Percentiles rank a stretch among this genome's conserved stretches.
phyloP scores from a whole-genome alignment of 768 basidiomycete species.

The Boletus vinaceobasis region DNA sequence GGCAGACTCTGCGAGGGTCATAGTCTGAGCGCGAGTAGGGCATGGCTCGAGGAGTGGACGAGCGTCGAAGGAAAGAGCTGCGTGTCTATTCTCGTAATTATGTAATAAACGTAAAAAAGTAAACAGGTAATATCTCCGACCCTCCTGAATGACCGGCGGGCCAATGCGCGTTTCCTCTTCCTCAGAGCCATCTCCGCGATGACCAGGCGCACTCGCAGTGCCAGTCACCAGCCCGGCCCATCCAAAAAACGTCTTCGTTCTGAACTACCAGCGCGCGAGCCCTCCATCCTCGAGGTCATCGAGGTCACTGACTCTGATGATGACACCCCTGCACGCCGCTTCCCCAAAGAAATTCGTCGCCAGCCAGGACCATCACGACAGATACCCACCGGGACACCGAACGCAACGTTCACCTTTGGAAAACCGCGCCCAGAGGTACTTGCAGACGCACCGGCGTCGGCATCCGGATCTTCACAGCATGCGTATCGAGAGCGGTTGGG shows the following conservation, averaged over 20 bases:
- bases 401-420: slow-evolving; percentile 5
- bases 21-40: slow-evolving; percentile 71
- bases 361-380: slow-evolving; percentile 2
- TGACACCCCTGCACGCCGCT: slow-evolving; percentile 22
- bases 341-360: not conserved
- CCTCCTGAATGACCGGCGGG: not conserved
- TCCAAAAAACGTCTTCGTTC: slow-evolving; percentile 14
- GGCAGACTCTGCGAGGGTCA: slow-evolving; percentile 83
- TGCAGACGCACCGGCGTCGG: slow-evolving; percentile 1
- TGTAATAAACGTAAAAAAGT: slow-evolving; percentile 9
- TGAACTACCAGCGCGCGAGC: not conserved
- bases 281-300: slow-evolving; percentile 35
- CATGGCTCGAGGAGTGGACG: slow-evolving; percentile 4
- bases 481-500: not conserved
- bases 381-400: slow-evolving; percentile 4
- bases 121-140: not conserved
- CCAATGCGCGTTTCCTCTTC: slow-evolving; percentile 29
- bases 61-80: not conserved
- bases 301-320: slow-evolving; percentile 53
- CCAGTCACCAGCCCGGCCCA: slow-evolving; percentile 19
- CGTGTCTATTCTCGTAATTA: slow-evolving; percentile 6
- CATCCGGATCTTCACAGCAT: slow-evolving; percentile 14
- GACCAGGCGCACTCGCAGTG: slow-evolving; percentile 16
- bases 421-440: slow-evolving; percentile 12
- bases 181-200: slow-evolving; percentile 16